These are phyloP conservation scores for Macrophomina phaseolina DNA, from an alignment of 2,329 filamentous ascomycete species.

Conservation along the genomic window DNA sequence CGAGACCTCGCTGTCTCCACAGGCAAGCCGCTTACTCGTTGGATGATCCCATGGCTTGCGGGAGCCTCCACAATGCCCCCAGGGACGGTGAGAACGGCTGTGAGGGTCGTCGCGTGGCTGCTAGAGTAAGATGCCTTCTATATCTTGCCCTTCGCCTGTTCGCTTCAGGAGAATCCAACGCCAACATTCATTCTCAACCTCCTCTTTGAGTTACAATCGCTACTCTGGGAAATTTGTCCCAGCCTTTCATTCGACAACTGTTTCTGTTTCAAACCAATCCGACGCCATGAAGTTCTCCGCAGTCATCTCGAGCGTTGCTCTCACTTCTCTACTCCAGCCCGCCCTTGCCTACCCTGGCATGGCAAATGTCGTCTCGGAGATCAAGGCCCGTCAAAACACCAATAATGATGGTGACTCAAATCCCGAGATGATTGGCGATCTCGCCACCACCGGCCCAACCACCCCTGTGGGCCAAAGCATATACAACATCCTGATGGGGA, in stretches of 20 bases:
- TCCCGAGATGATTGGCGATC: slow-evolving; percentile 43
- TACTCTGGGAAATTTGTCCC: neutral
- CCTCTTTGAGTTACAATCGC: neutral
- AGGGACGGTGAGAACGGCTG: neutral
- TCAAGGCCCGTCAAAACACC: slow-evolving; percentile 4
- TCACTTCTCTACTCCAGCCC: slow-evolving; percentile 31
- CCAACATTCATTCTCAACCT: slow-evolving; percentile 4
- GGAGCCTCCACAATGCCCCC: neutral
- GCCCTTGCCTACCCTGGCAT: slow-evolving; percentile 33
- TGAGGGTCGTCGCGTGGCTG: neutral
- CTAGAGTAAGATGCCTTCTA: neutral
- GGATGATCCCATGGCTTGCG: neutral
- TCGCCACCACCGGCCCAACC: slow-evolving; percentile 38
- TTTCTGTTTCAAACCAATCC: neutral
- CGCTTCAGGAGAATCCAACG: neutral
- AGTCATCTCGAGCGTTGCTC: slow-evolving; percentile 30
- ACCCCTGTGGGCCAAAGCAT: slow-evolving; percentile 34
- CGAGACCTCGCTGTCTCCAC: neutral
- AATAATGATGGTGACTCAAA: slow-evolving; percentile 33
- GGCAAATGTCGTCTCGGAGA: slow-evolving; percentile 25
- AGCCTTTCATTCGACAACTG: neutral
- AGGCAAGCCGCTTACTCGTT: neutral
- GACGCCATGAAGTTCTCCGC: slow-evolving; percentile 32
- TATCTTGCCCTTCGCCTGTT: neutral
- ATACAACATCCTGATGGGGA: slow-evolving; percentile 38